Conservation (phyloP, 805 yeast genomes). For the Brettanomyces bruxellensis region DNA sequence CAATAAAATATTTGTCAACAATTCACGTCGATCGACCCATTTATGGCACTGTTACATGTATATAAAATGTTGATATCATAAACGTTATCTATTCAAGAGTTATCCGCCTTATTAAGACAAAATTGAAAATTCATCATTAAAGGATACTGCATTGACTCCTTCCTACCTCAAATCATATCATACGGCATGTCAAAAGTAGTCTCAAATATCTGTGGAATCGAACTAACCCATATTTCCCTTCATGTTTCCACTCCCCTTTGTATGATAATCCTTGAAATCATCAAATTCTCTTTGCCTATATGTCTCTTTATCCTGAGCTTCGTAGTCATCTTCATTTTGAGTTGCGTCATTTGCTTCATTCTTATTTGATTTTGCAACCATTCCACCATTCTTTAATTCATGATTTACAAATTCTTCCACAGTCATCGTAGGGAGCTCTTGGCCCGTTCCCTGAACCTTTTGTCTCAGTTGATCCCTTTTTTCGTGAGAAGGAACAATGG, state of each 20-base stretch:
- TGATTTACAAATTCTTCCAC: constrained; percentile 86
- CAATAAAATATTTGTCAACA: too few relatives aligned
- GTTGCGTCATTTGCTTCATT: constrained; percentile 35
- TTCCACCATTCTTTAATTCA: constrained; percentile 79
- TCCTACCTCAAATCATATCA: too few relatives aligned
- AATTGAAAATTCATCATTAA: too few relatives aligned
- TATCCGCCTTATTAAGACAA: too few relatives aligned
- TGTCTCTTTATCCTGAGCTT: constrained; percentile 54
- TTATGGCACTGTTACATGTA: too few relatives aligned
- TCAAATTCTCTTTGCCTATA: constrained; percentile 85
- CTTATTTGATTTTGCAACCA: constrained; percentile 30
- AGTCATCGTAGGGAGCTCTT: constrained; percentile 85
- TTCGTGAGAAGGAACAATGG: constrained; percentile 41
- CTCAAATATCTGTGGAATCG: too few relatives aligned
- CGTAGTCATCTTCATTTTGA: constrained; percentile 54
- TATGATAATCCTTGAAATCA: constrained; percentile 78
- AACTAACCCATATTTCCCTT: constrained; percentile 47
- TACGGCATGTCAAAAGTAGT: too few relatives aligned
- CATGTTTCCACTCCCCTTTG: constrained; percentile 87
- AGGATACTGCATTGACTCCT: too few relatives aligned
- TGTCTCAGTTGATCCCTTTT: constrained; percentile 44
- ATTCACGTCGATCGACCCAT: too few relatives aligned
- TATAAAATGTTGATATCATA: too few relatives aligned
- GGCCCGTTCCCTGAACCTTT: constrained; percentile 86
- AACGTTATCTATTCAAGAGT: too few relatives aligned